phyloP scores from a whole-genome alignment of 129 eudicot species.

The Centrapalus pauciflorus region DNA sequence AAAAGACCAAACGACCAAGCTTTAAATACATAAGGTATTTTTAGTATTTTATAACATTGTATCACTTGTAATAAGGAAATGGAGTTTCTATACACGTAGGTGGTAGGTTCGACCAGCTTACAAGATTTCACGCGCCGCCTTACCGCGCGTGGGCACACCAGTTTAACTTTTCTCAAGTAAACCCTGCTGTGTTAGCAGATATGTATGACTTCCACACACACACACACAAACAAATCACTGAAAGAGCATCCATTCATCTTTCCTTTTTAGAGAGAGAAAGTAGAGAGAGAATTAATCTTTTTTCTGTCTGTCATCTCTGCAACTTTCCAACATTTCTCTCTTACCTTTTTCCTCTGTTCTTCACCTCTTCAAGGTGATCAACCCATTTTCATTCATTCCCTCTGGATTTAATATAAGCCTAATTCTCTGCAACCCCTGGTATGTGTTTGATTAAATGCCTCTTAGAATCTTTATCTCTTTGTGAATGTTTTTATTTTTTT shows the following conservation, averaged over 20 bases:
- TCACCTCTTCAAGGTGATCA: slow-evolving; percentile 23
- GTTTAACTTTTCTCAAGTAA: slow-evolving; percentile 14
- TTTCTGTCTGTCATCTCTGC: slow-evolving; percentile 35
- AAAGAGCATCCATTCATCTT: slow-evolving; percentile 20
- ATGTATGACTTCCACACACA: slow-evolving; percentile 41
- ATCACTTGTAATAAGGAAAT: too few relatives aligned
- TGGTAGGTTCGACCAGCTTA: too few relatives aligned
- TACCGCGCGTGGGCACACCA: slow-evolving; percentile 37
- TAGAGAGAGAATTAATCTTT: slow-evolving; percentile 9
- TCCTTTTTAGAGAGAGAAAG: slow-evolving; percentile 34
- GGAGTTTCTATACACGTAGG: too few relatives aligned
- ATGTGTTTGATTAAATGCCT: slow-evolving; percentile 4
- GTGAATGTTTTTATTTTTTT: slow-evolving; percentile 4
- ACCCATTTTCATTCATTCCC: slow-evolving; percentile 5
- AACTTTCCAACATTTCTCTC: slow-evolving; percentile 47
- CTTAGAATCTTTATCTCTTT: neutral
- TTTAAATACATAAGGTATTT: too few relatives aligned
- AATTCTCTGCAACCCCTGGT: neutral
- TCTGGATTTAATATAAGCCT: slow-evolving; percentile 9
- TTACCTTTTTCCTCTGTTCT: slow-evolving; percentile 22
- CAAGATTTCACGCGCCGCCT: slow-evolving; percentile 8
- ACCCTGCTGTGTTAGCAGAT: slow-evolving; percentile 18
- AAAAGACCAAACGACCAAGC: too few relatives aligned
- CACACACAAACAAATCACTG: slow-evolving; percentile 14
- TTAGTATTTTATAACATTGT: too few relatives aligned